phyloP scores from a whole-genome alignment of 176 grass and related monocot species.

The barley (Hordeum vulgare) region MorexV3_pseudomolecules_assembly NC_058522.1:566580877-566581376 shows the following conservation, averaged over 20 bases:
- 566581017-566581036: background rate
- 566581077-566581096: background rate
- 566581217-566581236: background rate
- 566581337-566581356: slow-evolving; percentile 4
- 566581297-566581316: background rate
- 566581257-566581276: background rate
- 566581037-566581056: background rate
- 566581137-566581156: background rate
- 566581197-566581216: background rate
- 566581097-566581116: background rate
- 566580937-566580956: background rate
- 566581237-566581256: background rate
- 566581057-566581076: background rate
- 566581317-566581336: background rate
- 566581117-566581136: background rate
- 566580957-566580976: background rate
- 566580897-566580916: too few relatives aligned
- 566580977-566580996: background rate
- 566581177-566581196: background rate
- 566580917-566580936: background rate
- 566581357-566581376: background rate
- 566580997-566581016: background rate
- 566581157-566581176: background rate
- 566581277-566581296: background rate
- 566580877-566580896: background rate